A percentile compares a stretch with the other conserved stretches of the same genome.
Evolutionary conservation across 192 early-diverging fungal species (phyloP).

Genomic region (Linnemannia elongata): DNA sequence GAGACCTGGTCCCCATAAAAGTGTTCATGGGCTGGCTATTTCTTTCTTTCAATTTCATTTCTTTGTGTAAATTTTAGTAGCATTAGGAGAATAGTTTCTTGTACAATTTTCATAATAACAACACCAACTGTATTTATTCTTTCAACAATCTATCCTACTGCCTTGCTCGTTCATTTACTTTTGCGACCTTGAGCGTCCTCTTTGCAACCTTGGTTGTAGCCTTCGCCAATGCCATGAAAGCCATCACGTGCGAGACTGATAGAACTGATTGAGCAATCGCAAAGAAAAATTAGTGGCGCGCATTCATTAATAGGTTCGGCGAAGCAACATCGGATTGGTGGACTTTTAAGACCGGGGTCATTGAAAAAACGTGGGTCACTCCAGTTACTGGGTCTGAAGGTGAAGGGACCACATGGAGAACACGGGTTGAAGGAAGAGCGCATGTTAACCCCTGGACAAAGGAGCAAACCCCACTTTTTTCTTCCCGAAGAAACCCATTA

Average conservation of each 20-base stretch:
- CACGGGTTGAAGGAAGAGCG: not conserved
- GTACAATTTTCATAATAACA: not conserved
- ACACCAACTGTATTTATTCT: not conserved
- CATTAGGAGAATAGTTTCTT: not conserved
- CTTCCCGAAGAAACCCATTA: not conserved
- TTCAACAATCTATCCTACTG: not conserved
- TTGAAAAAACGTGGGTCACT: not conserved
- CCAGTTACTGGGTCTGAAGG: not conserved
- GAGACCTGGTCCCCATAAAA: slow-evolving; percentile 23
- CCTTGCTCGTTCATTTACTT: not conserved
- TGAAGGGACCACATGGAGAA: not conserved
- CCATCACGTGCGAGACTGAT: too few relatives aligned
- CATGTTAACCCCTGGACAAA: not conserved
- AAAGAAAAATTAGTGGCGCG: not conserved
- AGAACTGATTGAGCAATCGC: too few relatives aligned
- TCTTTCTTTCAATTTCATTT: too few relatives aligned
- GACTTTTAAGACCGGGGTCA: not conserved
- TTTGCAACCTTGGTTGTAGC: too few relatives aligned
- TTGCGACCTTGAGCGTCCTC: not conserved
- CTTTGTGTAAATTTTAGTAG: too few relatives aligned
- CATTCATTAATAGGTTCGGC: not conserved
- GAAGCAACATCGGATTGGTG: not conserved
- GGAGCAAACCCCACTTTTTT: not conserved
- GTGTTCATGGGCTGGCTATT: not conserved
- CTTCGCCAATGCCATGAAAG: too few relatives aligned